Percentiles rank a stretch among this genome's conserved stretches.
These are phyloP conservation scores for Kernera saxatilis DNA, from an alignment of 345 rosid species.

Conservation along the genomic window DNA sequence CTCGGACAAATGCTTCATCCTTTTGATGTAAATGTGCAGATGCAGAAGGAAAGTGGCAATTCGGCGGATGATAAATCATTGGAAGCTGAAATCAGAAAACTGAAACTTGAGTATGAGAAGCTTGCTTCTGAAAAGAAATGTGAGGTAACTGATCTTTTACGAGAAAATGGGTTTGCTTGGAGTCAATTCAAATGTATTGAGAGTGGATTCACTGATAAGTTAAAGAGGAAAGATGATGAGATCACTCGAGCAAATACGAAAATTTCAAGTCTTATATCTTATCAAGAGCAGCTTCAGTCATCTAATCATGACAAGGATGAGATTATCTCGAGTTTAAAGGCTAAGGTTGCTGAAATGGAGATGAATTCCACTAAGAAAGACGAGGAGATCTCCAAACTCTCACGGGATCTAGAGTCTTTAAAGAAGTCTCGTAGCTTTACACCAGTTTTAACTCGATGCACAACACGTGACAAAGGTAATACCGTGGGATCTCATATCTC, in stretches of 20 bases:
- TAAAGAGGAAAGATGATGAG: slow-evolving; percentile 54
- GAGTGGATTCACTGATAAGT: slow-evolving; percentile 40
- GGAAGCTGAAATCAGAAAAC: slow-evolving; percentile 42
- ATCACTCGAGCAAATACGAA: slow-evolving; percentile 49
- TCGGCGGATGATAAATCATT: slow-evolving; percentile 7
- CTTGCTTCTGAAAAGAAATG: slow-evolving; percentile 51
- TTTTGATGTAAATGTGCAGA: neutral
- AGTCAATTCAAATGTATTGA: slow-evolving; percentile 59
- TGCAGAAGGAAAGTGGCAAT: slow-evolving; percentile 9
- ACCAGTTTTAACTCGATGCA: slow-evolving; percentile 43
- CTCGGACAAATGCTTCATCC: neutral
- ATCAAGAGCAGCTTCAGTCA: slow-evolving; percentile 52
- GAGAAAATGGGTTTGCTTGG: slow-evolving; percentile 71
- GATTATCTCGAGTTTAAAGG: slow-evolving; percentile 41
- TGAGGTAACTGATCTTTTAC: slow-evolving; percentile 46
- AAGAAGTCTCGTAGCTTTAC: slow-evolving; percentile 43
- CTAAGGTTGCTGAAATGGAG: slow-evolving; percentile 50
- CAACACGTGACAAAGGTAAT: slow-evolving; percentile 9
- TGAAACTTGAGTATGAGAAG: slow-evolving; percentile 50
- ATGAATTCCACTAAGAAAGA: slow-evolving; percentile 37
- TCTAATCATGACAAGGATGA: slow-evolving; percentile 59
- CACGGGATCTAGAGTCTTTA: slow-evolving; percentile 44
- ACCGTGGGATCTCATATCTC: slow-evolving; percentile 23
- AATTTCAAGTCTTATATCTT: slow-evolving; percentile 47
- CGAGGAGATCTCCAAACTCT: slow-evolving; percentile 41